Base-by-base conservation (phyloP, 768 basidiomycete species). In the Grammothele lineata region DNA sequence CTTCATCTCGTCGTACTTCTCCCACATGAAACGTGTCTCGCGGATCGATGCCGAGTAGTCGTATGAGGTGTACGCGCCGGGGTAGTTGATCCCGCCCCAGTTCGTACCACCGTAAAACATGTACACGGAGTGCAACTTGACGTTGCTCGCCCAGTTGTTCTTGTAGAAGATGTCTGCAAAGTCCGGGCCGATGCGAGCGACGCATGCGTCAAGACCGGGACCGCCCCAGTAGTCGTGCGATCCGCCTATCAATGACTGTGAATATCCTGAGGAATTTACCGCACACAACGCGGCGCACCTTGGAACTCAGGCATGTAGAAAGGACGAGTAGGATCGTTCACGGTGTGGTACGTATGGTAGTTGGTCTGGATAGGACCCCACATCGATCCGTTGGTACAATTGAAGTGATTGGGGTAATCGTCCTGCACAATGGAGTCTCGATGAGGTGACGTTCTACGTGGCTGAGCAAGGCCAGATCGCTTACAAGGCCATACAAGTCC, bases 161-260 rank as follows among this genome's bases (percentile, higher is more conserved):
- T 80, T 73, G 56, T 92, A 80, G 65, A 90, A 92, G 4, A 92
- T 90, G 35, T 80, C 83, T 63, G 82, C 74, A 65, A 89, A 91
- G 57, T 83, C 72, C 1, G 83, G 69, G 3, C 85, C 86, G 12
- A 86, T 90, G 50, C 91, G 67, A 1, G 70, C 64, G 18, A 76
- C 72, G 59, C 88, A 91, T 3, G 74, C 68, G 2, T 68, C 72
- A 57, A 87, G 90, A 34, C 84, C 82, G 51, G 87, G 85, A 22
- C 84, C 81, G 4, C 85, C 90, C 86, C 87, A 92, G 4, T 87
- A 80, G 60, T 92, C 88, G 56, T 80, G 87, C 11, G 85, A 74
- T 2, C 89, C 89, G 7, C 78, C 85, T 70, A 33, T n/a, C n/a
- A 18, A 32, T 19, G 14, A n/a, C n/a, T n/a, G n/a, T n/a, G n/a